Percentiles rank a stretch among this genome's conserved stretches.
phyloP scores from a whole-genome alignment of 2,329 filamentous ascomycete genomes.

The Anthostomella pinea region DNA sequence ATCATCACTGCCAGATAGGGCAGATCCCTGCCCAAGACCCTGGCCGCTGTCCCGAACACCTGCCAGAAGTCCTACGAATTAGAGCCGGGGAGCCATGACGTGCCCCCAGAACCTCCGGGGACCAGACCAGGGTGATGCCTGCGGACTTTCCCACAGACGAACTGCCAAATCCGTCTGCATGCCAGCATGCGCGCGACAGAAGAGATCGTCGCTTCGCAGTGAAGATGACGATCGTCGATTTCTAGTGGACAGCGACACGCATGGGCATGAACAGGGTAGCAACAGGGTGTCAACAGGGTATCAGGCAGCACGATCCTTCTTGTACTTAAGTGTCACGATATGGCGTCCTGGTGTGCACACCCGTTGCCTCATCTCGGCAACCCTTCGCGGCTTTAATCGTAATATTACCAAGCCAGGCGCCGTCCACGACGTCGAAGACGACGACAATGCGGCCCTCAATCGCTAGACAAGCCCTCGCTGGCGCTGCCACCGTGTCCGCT shows the following conservation, averaged over 20 bases:
- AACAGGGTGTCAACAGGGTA: slow-evolving; percentile 16
- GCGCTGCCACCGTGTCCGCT: slow-evolving; percentile 27
- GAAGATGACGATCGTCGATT: slow-evolving; percentile 29
- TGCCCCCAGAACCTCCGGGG: too few relatives aligned
- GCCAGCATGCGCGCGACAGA: too few relatives aligned
- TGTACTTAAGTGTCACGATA: slow-evolving; percentile 9
- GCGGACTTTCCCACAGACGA: slow-evolving; percentile 12
- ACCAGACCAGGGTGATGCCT: too few relatives aligned
- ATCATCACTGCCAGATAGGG: too few relatives aligned
- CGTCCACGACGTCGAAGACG: slow-evolving; percentile 10
- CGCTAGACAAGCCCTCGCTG: slow-evolving; percentile 25
- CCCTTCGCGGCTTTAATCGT: slow-evolving; percentile 16
- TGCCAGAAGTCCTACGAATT: slow-evolving; percentile 15
- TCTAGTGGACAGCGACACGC: too few relatives aligned
- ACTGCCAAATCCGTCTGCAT: slow-evolving; percentile 8
- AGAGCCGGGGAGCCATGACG: slow-evolving; percentile 16
- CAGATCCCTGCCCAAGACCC: too few relatives aligned
- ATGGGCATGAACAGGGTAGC: too few relatives aligned
- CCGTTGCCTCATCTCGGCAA: slow-evolving; percentile 10
- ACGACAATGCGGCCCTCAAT: slow-evolving; percentile 26
- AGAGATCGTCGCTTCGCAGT: slow-evolving; percentile 16
- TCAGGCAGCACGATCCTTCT: slow-evolving; percentile 11
- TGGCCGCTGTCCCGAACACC: slow-evolving; percentile 2
- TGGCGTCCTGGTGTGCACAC: slow-evolving; percentile 12
- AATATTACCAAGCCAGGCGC: slow-evolving; percentile 9